Evolutionary conservation across 2,329 filamentous ascomycete species (phyloP).

Genomic region (Alternaria triticimaculans): DNA sequence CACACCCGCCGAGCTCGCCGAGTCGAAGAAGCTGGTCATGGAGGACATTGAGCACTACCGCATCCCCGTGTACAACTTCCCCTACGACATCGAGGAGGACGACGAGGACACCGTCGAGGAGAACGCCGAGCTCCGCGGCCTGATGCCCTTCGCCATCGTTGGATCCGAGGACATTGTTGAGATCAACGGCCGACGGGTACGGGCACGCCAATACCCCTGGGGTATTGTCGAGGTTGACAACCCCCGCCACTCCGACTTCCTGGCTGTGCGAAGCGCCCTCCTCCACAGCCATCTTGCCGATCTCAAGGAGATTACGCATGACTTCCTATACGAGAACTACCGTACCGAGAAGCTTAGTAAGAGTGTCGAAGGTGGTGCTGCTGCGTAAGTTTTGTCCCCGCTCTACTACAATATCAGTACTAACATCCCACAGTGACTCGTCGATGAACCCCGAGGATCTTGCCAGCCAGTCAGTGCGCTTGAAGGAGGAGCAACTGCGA

Average conservation of each 20-base stretch:
- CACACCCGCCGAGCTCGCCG: slow-evolving; percentile 92
- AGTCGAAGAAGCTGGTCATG: slow-evolving; percentile 99
- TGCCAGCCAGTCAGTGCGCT: slow-evolving; percentile 93
- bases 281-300: slow-evolving; percentile 98
- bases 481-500: slow-evolving; percentile 99
- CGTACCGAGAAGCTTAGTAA: slow-evolving; percentile 99
- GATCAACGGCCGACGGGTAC: slow-evolving; percentile 88
- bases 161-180: slow-evolving; percentile 95
- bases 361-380: slow-evolving; percentile 90
- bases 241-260: slow-evolving; percentile 97
- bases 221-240: slow-evolving; percentile 99
- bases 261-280: slow-evolving; percentile 94
- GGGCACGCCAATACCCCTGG: slow-evolving; percentile 98
- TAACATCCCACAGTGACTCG: slow-evolving; percentile 64
- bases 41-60: slow-evolving; percentile 99
- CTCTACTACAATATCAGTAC: slow-evolving; percentile 2
- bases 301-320: slow-evolving; percentile 98
- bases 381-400: slow-evolving; percentile 70
- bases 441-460: slow-evolving; percentile 98
- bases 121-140: slow-evolving; percentile 93
- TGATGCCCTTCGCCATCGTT: slow-evolving; percentile 99
- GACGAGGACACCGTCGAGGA: slow-evolving; percentile 99
- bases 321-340: slow-evolving; percentile 99
- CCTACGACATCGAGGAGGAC: slow-evolving; percentile 99
- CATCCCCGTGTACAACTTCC: slow-evolving; percentile 99